Conservation (phyloP, 768 basidiomycete species). For the Russula sp. region DNA sequence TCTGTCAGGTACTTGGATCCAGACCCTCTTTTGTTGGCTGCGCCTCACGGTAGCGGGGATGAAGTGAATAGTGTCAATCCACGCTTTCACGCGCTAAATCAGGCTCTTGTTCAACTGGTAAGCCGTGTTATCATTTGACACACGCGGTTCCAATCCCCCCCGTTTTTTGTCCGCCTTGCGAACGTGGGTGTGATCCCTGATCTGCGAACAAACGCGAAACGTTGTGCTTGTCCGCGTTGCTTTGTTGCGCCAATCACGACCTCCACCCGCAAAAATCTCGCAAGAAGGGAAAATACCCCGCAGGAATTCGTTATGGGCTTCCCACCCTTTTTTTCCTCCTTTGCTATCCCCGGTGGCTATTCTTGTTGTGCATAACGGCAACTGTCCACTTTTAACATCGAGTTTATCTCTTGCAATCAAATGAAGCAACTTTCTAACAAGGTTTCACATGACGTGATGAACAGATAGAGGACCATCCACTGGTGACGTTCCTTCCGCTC, state of each 20-base stretch:
- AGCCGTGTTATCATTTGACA: conserved; percentile 34
- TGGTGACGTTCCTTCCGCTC: conserved; percentile 94
- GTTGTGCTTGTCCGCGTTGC: conserved; percentile 19
- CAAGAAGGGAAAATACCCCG: conserved; percentile 4
- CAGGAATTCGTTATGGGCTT: conserved; percentile 14
- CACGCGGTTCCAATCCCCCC: conserved; percentile 12
- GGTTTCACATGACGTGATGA: conserved; percentile 23
- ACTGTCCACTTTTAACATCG: conserved; percentile 5
- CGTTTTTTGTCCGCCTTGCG: conserved; percentile 10
- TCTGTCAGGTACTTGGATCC: conserved; percentile 78
- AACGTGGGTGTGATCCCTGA: conserved; percentile 15
- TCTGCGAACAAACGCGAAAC: conserved; percentile 19
- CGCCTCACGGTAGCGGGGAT: conserved; percentile 53
- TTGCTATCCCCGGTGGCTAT: conserved; percentile 12
- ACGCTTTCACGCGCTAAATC: conserved; percentile 89
- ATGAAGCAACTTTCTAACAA: conserved; percentile 20
- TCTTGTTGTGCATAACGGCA: conserved; percentile 23
- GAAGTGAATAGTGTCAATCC: conserved; percentile 60
- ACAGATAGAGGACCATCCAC: conserved; percentile 97
- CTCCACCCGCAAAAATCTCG: conserved; percentile 18
- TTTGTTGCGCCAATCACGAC: conserved; percentile 18
- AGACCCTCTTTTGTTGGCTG: conserved; percentile 81
- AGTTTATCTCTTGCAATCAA: conserved; percentile 3
- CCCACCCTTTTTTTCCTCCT: conserved; percentile 12
- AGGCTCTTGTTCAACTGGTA: conserved; percentile 93